These are phyloP conservation scores for Didymella keratinophila DNA, from an alignment of 2,329 filamentous ascomycete genomes.

Conservation along the genomic window DNA sequence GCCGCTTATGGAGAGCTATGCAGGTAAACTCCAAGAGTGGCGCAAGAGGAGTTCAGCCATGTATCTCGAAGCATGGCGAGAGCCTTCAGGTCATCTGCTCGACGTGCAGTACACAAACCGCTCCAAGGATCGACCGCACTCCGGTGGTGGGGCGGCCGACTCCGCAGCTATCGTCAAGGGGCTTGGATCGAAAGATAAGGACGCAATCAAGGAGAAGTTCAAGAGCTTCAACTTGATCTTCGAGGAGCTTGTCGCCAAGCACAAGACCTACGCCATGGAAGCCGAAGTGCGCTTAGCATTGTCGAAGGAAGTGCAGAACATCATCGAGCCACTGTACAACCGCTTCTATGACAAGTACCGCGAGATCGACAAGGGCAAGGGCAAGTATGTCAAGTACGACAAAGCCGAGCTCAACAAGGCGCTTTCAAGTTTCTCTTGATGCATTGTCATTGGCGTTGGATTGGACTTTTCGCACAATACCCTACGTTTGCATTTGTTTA, in stretches of 20 bases:
- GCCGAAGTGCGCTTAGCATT: conserved; percentile 83
- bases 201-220: conserved; percentile 96
- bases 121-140: conserved; percentile 66
- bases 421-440: conserved; percentile 57
- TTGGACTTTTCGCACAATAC: conserved; percentile 44
- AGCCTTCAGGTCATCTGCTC: conserved; percentile 81
- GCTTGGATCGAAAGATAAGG: conserved; percentile 88
- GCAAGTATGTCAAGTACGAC: conserved; percentile 98
- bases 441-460: conserved; percentile 29
- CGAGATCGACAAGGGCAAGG: conserved; percentile 96
- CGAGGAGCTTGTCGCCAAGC: conserved; percentile 83
- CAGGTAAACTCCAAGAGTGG: conserved; percentile 79
- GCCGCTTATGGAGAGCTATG: conserved; percentile 69
- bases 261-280: conserved; percentile 89
- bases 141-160: conserved; percentile 67
- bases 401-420: conserved; percentile 77
- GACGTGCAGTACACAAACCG: conserved; percentile 93
- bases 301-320: conserved; percentile 83
- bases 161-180: conserved; percentile 84
- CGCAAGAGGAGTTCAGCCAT: conserved; percentile 83
- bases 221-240: conserved; percentile 88
- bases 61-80: conserved; percentile 88
- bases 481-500: conserved; percentile 35
- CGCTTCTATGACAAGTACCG: conserved; percentile 98
- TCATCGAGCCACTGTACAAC: conserved; percentile 92